Base-by-base conservation (phyloP, 768 basidiomycete species). In the Serendipita sp. region DNA sequence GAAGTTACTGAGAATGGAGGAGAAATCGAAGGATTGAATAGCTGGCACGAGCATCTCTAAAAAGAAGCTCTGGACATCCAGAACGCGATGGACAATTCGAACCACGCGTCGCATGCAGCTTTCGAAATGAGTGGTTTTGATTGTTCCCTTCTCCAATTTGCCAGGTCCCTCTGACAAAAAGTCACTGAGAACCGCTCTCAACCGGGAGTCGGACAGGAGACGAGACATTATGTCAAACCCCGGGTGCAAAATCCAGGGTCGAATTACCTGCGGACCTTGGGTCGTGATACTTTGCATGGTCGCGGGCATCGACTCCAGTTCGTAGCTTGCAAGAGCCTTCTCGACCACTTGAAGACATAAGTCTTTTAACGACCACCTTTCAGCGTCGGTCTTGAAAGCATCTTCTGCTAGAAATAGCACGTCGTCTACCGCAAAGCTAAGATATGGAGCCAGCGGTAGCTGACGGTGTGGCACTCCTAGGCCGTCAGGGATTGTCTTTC, bases 11-110 rank as follows among this genome's bases (percentile, higher is more conserved):
- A 68, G 67, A 63, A 64, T 68, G 34, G 60, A 66, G 62, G 70
- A 69, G 63, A 79, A 80, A 64, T 82, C 81, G 63, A 83, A 76
- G 22, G 53, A 62, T 90, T 85, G 20, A 81, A 75, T 5, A 94
- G 79, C 22, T 1, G 91, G 90, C 2, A 95, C 74, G 56, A 95
- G 80, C 24, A 93, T 84, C 62, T 97, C 92, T 43, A 93, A 77
- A 76, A 94, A 96, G 62, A 91, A 80, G 58, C 88, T 84, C 69
- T 98, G 93, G 28, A 91, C 79, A 65, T 92, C 88, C 63, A 97
- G 75, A 0, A 88, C 79, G 0, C 91, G 84, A 65, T 84, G 81
- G 16, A 90, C 77, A 65, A 95, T 90, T 61, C 93, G 78, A 38
- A 98, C 76, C 4, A 89, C 81, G 14, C 92, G 86, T 20, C 84